phyloP scores from a whole-genome alignment of 2,329 filamentous ascomycete species.

The Falciphora oryzae region DNA sequence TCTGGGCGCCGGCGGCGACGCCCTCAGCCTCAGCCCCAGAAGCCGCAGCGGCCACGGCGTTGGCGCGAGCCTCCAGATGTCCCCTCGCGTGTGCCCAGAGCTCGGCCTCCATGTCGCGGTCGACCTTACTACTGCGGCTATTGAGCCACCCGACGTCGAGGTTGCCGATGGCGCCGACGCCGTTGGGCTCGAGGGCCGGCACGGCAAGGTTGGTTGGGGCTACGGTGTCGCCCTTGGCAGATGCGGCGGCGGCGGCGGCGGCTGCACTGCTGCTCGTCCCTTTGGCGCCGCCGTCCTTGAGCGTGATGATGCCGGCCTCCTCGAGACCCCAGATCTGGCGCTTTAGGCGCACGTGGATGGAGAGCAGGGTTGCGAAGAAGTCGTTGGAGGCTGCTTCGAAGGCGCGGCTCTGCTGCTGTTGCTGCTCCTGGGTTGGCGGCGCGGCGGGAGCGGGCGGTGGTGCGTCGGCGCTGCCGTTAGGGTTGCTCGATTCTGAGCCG shows the following conservation, averaged over 20 bases:
- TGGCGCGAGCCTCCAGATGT: conserved; percentile 37
- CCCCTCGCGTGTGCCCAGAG: conserved; percentile 60
- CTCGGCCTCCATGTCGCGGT: conserved; percentile 77
- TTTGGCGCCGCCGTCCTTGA: conserved; percentile 29
- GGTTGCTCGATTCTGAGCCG: conserved; percentile 17
- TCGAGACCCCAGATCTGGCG: conserved; percentile 74
- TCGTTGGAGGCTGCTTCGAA: conserved; percentile 56
- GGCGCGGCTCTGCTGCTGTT: conserved; percentile 47
- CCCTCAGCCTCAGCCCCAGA: neutral
- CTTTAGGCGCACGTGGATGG: conserved; percentile 67
- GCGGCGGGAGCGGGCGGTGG: conserved; percentile 15
- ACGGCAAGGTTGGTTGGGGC: conserved; percentile 10
- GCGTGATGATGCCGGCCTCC: conserved; percentile 68
- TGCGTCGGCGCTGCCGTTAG: conserved; percentile 8
- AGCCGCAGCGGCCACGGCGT: neutral
- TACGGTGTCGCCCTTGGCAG: conserved; percentile 11
- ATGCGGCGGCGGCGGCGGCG: conserved; percentile 4
- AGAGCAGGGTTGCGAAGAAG: conserved; percentile 69
- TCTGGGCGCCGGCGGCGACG: neutral
- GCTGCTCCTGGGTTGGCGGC: conserved; percentile 31
- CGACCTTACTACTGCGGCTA: conserved; percentile 74
- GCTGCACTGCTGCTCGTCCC: conserved; percentile 21
- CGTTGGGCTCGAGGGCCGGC: conserved; percentile 44
- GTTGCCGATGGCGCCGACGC: conserved; percentile 47
- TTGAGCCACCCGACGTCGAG: conserved; percentile 89